Base-by-base conservation (phyloP, 179 eudicot genomes). In the Beta corolliflora region DNA sequence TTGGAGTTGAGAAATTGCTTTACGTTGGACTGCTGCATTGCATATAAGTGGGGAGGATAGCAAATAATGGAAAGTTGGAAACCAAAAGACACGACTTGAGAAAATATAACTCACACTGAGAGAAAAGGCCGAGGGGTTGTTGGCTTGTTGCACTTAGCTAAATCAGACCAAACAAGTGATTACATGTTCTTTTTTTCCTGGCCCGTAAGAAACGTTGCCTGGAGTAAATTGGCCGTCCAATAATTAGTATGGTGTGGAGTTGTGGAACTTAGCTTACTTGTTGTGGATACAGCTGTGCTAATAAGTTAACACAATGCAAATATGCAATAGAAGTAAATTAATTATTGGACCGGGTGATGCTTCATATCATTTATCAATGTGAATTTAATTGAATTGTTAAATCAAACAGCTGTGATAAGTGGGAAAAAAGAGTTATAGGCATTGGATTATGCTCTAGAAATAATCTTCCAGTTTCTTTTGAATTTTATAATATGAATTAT, bases 111-210 rank as follows among this genome's bases (percentile, higher is more conserved):
- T 31, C 41, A 36, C 3, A 36, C 41, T 36, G 3, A 36, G 14
- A 60, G 67, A 13, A 23, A 64, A 31, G 41, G 29, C 7, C 44
- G 64, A 52, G 63, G 78, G 54, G 86, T 80, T 46, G 86, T 80
- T 83, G 83, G 86, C 81, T 83, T 76, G 78, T 83, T 71, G 65
- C 71, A 83, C 78, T 83, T 76, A 54, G 60, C 74, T 74, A 73
- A 73, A 64, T 71, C 75, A 73, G 76, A 75, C 15, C 4, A 14
- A 60, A 0, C 15, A 23, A 61, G 25, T 58, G n/a, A 19, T 53
- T 52, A 7, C 4, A 13, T 73, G 63, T 25, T 55, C 14, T 21
- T 29, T 25, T 36, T 1, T 3, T 36, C 41, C 60, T n/a, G 15
- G 78, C 58, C 55, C 71, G 19, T 71, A 82, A 78, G 73, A 63